These are phyloP conservation scores for Allomyces macrogynus DNA, from an alignment of 192 early-diverging fungal species.

Conservation along the genomic window DNA sequence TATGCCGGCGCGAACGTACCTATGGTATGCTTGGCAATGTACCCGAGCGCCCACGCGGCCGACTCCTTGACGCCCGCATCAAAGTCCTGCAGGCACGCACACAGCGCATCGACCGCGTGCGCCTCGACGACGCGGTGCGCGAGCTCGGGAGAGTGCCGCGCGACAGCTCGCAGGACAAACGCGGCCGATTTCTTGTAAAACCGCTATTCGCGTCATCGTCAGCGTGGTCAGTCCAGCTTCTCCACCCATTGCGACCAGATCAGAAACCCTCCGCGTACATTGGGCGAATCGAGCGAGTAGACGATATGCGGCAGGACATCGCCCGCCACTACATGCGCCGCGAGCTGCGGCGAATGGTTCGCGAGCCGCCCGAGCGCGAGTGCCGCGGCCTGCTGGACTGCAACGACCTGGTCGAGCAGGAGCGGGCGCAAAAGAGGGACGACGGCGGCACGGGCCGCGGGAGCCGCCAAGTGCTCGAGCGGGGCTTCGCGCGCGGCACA, in stretches of 20 bases:
- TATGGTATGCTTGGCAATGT: constrained; percentile 33
- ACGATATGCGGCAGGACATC: constrained; percentile 35
- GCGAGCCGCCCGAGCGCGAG: constrained; percentile 32
- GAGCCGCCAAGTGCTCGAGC: constrained; percentile 23
- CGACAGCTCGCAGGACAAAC: constrained; percentile 32
- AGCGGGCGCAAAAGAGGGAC: constrained; percentile 29
- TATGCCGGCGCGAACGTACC: constrained; percentile 8
- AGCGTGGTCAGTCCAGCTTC: background rate
- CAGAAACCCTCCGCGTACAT: constrained; percentile 11
- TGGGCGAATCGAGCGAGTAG: constrained; percentile 25
- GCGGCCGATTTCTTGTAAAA: constrained; percentile 39
- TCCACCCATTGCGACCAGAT: background rate
- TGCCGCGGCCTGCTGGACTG: constrained; percentile 38
- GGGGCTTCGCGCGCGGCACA: constrained; percentile 30
- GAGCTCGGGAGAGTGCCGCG: constrained; percentile 32
- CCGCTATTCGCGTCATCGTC: constrained; percentile 12
- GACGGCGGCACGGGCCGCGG: constrained; percentile 16
- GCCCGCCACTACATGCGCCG: constrained; percentile 27
- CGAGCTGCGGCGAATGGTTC: constrained; percentile 32
- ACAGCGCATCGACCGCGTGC: constrained; percentile 27
- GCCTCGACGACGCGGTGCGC: constrained; percentile 29
- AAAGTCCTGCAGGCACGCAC: constrained; percentile 36
- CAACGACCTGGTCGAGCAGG: constrained; percentile 28
- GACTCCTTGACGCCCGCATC: constrained; percentile 37
- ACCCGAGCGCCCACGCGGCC: constrained; percentile 37